Evolutionary conservation across 192 early-diverging fungal genomes (phyloP), one percentile per base, ranked within the genome.

Genomic region (Gaertneriomyces semiglobifer): DNA sequence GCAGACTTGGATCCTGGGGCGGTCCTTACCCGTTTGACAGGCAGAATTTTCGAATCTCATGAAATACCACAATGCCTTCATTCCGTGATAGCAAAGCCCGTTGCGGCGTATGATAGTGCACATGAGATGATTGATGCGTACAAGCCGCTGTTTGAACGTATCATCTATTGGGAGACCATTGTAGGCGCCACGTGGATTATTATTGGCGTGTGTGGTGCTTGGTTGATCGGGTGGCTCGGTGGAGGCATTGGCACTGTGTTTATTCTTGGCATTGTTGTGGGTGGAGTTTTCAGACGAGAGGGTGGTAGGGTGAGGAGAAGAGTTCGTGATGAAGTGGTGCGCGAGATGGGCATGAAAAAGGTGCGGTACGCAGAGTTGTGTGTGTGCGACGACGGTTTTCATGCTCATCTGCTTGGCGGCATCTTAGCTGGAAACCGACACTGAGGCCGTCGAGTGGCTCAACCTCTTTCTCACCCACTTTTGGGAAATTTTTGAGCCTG

Each of bases 401-500:
- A 33, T 33, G 25, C 25, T 50, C 16, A 12, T 50, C 48, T 11
- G 16, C 0, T 50, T 18, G 48, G 16, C 48, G 25, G 25, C 25
- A 33, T 1, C 6, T 0, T 39, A 68, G 66, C 16, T 71, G 69
- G 69, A 71, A 10, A 58, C 53, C 4, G 65, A 68, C 25, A 52
- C 33, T 41, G 89, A 91, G 61, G 74, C 88, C 46, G 91, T 88
- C 11, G 93, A 92, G 51, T 97, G 94, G 94, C 78, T 97, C 48
- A 97, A 97, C 73, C 84, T 86, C 78, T 92, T 93, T 76, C 72
- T 92, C 58, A 79, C 81, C 25, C 81, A 87, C 53, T 95, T 93
- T 77, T 97, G 94, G 94, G 74, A 90, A 14, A 91, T 89, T 61
- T 94, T 90, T 62, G 94, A 97, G 75, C 93, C 93, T 43, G 84